Conservation (phyloP, 805 yeast species). For the Candida tibetensis region DNA sequence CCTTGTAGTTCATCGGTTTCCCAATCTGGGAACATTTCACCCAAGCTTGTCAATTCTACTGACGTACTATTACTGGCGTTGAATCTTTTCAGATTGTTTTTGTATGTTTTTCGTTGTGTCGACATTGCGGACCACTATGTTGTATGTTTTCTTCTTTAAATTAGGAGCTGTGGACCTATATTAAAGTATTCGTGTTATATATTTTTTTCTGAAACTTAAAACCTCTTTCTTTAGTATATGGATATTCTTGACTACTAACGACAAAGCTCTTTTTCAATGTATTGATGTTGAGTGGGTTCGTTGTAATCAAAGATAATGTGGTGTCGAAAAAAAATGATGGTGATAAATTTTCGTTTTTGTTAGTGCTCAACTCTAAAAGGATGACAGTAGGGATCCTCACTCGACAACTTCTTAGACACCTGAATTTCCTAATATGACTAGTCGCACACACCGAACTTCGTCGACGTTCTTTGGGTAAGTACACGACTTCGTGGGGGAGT, state of each 20-base stretch:
- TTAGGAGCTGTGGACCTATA: not conserved
- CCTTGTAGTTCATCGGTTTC: conserved; percentile 75
- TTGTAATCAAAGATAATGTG: not conserved
- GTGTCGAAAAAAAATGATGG: not conserved
- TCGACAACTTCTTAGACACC: not conserved
- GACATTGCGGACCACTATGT: conserved; percentile 19
- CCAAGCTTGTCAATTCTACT: conserved; percentile 51
- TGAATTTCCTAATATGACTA: not conserved
- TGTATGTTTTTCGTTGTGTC: conserved; percentile 39
- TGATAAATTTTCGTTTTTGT: not conserved
- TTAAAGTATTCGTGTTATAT: not conserved
- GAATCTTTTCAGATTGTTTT: conserved; percentile 47
- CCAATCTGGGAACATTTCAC: conserved; percentile 96
- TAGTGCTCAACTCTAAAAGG: not conserved
- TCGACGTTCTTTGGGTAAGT: too few relatives aligned
- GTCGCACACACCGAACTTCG: too few relatives aligned
- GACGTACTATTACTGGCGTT: conserved; percentile 22
- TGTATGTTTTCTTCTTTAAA: not conserved
- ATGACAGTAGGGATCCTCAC: not conserved
- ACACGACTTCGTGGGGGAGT: too few relatives aligned
- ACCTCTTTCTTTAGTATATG: not conserved
- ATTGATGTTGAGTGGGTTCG: not conserved
- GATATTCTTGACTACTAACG: not conserved
- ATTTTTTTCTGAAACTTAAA: too few relatives aligned
- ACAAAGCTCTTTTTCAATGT: not conserved